Evolutionary conservation across 1,139 yeast genomes (phyloP).

Genomic region (Fermentozyma sake): DNA sequence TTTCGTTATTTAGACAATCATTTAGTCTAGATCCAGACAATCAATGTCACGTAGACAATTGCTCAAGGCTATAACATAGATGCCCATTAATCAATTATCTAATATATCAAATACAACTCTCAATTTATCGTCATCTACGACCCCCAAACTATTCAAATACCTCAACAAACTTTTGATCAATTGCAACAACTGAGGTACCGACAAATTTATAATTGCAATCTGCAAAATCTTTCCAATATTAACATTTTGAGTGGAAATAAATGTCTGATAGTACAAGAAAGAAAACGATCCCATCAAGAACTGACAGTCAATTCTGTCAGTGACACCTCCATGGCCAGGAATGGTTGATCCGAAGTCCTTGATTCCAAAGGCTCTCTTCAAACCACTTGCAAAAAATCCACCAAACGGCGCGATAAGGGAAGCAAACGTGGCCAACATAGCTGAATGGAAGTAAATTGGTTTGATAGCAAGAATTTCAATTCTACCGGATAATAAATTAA

Average conservation of each 20-base stretch:
- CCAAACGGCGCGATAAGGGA: slow-evolving; percentile 98
- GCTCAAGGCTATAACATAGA: too few species aligned
- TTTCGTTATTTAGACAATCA: too few species aligned
- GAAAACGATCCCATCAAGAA: slow-evolving; percentile 96
- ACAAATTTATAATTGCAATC: slow-evolving; percentile 67
- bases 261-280: slow-evolving; percentile 88
- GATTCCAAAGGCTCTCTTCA: slow-evolving; percentile 94
- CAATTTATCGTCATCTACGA: slow-evolving; percentile 32
- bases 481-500: slow-evolving; percentile 30
- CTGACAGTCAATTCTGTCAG: slow-evolving; percentile 97
- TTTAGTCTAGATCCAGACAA: too few species aligned
- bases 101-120: slow-evolving; percentile 24
- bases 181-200: slow-evolving; percentile 60
- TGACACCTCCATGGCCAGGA: slow-evolving; percentile 98
- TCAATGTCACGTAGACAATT: too few species aligned
- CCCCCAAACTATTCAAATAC: slow-evolving; percentile 56
- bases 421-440: slow-evolving; percentile 87
- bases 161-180: slow-evolving; percentile 59
- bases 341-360: slow-evolving; percentile 90
- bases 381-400: slow-evolving; percentile 95
- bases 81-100: slow-evolving; percentile 11
- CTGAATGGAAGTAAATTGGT: slow-evolving; percentile 87
- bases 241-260: slow-evolving; percentile 69
- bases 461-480: slow-evolving; percentile 56
- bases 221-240: slow-evolving; percentile 73